Conservation (phyloP, 805 yeast species). For the Yarrowia alimentaria region DNA sequence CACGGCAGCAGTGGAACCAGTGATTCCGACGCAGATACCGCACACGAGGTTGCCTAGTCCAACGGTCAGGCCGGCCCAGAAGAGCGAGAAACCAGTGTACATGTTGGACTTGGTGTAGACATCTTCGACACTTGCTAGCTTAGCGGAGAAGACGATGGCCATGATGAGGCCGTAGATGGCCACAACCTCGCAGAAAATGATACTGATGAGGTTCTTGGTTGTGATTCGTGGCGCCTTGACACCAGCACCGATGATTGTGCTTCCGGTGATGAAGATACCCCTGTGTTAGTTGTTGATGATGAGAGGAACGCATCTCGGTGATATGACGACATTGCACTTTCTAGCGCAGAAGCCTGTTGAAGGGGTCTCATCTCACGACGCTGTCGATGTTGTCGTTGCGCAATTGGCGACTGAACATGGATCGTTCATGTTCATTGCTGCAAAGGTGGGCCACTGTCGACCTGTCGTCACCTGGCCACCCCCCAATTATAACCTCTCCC, state of each 20-base stretch:
- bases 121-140: constrained; percentile 60
- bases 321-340: no score
- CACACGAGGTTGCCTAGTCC: constrained; percentile 91
- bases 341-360: no score
- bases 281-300: no score
- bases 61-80: constrained; percentile 98
- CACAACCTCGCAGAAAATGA: constrained; percentile 98
- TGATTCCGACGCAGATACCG: constrained; percentile 95
- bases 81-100: constrained; percentile 91
- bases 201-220: constrained; percentile 91
- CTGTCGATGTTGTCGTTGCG: no score
- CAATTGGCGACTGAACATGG: no score
- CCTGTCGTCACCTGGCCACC: no score
- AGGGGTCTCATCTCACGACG: no score
- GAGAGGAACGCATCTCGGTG: no score
- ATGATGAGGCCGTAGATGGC: constrained; percentile 97
- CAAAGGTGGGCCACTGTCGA: no score
- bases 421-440: no score
- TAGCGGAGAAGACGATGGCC: constrained; percentile 95
- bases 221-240: constrained; percentile 97
- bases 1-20: constrained; percentile 98
- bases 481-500: no score
- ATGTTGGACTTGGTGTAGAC: constrained; percentile 77
- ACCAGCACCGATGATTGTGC: constrained; percentile 95
- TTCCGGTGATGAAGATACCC: constrained; percentile 94